Conservation (phyloP, 768 basidiomycete genomes). For the Hygrophoropsis aurantiaca region DNA sequence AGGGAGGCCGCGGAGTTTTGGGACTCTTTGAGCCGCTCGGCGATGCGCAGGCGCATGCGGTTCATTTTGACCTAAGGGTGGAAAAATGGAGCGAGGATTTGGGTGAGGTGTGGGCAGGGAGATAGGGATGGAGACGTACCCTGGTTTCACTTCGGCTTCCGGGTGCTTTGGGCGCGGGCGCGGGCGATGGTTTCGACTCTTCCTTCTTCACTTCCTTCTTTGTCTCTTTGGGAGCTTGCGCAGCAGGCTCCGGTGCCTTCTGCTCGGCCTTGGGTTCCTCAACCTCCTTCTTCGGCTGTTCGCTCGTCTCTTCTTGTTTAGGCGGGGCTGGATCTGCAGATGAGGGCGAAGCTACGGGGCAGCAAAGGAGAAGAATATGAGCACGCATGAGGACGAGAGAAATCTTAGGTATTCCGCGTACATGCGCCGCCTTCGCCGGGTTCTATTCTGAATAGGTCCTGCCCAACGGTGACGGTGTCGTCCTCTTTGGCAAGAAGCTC, state of each 20-base stretch:
- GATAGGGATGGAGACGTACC: conserved; percentile 46
- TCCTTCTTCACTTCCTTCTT: conserved; percentile 41
- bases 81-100: not conserved
- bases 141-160: conserved; percentile 84
- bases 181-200: conserved; percentile 18
- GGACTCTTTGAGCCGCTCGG: conserved; percentile 96
- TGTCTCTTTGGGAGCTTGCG: conserved; percentile 33
- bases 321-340: too few relatives aligned
- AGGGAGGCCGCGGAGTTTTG: conserved; percentile 96
- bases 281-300: conserved; percentile 34
- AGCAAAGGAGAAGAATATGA: too few relatives aligned
- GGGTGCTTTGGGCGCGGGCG: conserved; percentile 33
- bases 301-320: conserved; percentile 21
- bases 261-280: conserved; percentile 50
- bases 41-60: conserved; percentile 96
- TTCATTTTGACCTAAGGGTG: conserved; percentile 87
- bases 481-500: conserved; percentile 89
- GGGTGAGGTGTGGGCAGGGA: not conserved
- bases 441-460: conserved; percentile 91
- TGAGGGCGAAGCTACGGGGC: too few relatives aligned
- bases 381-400: too few relatives aligned
- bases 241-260: conserved; percentile 41
- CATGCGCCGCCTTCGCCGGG: conserved; percentile 64
- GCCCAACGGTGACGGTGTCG: conserved; percentile 91
- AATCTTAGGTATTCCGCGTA: too few relatives aligned